Evolutionary conservation across 176 grass and related monocot species (phyloP), one percentile per base, ranked within the genome.

Genomic region (Carex scoparia): DNA sequence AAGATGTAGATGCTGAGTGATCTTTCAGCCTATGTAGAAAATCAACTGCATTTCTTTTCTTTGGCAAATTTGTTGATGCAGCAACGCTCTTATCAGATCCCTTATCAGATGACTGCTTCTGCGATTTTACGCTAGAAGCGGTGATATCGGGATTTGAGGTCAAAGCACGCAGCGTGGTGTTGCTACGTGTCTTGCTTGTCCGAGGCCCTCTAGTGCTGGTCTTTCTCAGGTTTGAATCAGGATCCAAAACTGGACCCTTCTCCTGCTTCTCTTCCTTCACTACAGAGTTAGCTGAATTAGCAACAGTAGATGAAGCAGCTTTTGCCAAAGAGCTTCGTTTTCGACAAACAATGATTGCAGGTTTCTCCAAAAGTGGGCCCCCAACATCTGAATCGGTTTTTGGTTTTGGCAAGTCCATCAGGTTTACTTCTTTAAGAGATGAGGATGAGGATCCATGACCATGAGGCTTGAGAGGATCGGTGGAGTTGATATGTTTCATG

Each of bases 21-120:
- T 91, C 88, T 28, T 93, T 97, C 84, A 97, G 90, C 87, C 95
- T 86, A 82, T 93, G 94, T 15, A 97, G 86, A 69, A 97, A 97
- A 81, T 92, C 71, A 51, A 89, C 91, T 1, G 95, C 95, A 10
- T 87, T 91, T 4, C 91, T 84, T 84, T 94, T 97, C 82, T 93
- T 97, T 1, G 83, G 81, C 0, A 86, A 53, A 27, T 80, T 81
- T 0, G 72, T 61, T 0, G 84, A 28, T 16, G 86, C 40, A 0
- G 66, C 84, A 1, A 37, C 19, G 27, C 76, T 61, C 3, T 85
- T 81, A 0, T 65, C 65, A 6, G 56, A 30, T 7, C 82, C 92
- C 81, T 94, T 94, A 2, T 94, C 92, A 5, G 86, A 61, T 19
- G 30, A 56, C 37, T 18, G 53, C 54, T 92, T 87, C 27, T 23